Evolutionary conservation across 305 asterid genomes (phyloP).

Genomic region (Solanum hybrid): DNA sequence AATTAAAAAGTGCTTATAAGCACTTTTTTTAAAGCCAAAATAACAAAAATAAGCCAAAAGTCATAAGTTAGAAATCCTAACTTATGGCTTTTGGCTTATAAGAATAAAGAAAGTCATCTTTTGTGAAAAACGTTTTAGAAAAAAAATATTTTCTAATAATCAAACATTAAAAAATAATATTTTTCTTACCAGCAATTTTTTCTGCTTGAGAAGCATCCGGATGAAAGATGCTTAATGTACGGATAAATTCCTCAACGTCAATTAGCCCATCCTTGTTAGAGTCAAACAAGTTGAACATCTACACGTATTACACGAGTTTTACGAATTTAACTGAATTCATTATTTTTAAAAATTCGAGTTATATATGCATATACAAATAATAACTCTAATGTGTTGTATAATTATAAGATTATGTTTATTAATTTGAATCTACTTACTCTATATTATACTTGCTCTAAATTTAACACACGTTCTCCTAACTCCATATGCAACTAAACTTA

Average conservation of each 20-base stretch:
- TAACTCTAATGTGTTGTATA: too few species aligned
- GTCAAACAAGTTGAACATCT: constrained; percentile 24
- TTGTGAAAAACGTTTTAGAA: neutral
- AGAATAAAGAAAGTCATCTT: neutral
- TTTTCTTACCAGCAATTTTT: constrained; percentile 8
- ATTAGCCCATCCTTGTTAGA: constrained; percentile 13
- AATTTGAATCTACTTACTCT: too few species aligned
- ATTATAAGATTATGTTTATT: too few species aligned
- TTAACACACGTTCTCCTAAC: too few species aligned
- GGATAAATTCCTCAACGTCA: constrained; percentile 22
- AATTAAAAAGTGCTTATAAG: too few species aligned
- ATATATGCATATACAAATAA: too few species aligned
- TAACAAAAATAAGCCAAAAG: too few species aligned
- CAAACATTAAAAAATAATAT: neutral
- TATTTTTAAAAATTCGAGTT: too few species aligned
- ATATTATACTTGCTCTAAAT: too few species aligned
- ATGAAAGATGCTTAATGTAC: constrained; percentile 21
- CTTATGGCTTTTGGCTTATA: neutral
- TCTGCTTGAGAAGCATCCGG: constrained; percentile 19
- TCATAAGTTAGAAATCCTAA: too few species aligned
- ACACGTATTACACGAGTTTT: neutral
- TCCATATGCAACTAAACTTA: too few species aligned
- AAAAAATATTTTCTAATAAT: neutral
- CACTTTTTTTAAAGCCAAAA: too few species aligned
- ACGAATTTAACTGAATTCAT: neutral